These are phyloP conservation scores for Amaranthus tricolor DNA, from an alignment of 179 eudicot species.

Conservation along the genomic window DNA sequence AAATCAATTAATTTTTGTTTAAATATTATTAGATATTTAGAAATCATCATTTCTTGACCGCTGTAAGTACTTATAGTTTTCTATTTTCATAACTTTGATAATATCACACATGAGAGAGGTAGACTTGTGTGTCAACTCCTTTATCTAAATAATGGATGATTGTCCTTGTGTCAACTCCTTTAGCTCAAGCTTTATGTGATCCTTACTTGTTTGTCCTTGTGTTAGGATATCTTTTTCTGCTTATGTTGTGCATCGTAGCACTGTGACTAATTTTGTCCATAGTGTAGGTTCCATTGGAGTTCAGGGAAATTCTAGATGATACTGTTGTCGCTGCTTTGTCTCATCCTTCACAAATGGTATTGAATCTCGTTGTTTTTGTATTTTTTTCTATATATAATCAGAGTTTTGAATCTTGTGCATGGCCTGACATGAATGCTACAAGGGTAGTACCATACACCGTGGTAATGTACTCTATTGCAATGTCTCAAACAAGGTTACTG, in stretches of 20 bases:
- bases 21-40: neutral
- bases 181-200: neutral
- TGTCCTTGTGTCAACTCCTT: neutral
- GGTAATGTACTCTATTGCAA: neutral
- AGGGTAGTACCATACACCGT: neutral
- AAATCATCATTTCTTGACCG: no score
- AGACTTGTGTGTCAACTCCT: neutral
- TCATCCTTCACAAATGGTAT: constrained; percentile 73
- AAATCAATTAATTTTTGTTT: neutral
- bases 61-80: neutral
- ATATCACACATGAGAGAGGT: neutral
- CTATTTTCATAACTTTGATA: neutral
- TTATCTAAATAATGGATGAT: neutral
- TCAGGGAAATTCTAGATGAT: constrained; percentile 89
- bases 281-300: constrained; percentile 84
- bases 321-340: constrained; percentile 86
- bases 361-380: neutral
- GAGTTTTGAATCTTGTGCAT: neutral
- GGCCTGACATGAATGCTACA: neutral
- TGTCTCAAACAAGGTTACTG: neutral
- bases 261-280: constrained; percentile 10
- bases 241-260: neutral
- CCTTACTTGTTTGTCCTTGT: constrained; percentile 2
- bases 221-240: neutral
- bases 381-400: neutral